Conservation (phyloP, 129 eudicot species). For the Oenanthe sinensis region DNA sequence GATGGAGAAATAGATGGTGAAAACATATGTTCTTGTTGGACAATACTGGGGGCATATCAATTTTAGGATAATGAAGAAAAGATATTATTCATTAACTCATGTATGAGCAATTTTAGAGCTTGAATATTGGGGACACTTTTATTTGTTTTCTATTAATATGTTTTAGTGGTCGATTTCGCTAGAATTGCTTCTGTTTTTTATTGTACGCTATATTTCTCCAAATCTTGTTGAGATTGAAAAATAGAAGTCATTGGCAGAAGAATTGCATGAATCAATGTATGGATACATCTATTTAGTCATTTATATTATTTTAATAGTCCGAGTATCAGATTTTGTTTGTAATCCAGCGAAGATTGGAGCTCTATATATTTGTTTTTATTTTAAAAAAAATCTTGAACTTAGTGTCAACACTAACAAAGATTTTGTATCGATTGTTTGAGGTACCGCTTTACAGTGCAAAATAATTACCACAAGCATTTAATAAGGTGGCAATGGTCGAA, state of each 20-base stretch:
- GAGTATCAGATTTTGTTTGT: no score
- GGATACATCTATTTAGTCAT: no score
- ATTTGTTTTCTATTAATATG: not conserved
- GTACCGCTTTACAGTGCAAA: no score
- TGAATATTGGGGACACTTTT: not conserved
- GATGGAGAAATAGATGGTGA: conserved; percentile 45
- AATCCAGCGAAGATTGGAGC: no score
- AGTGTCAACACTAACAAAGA: no score
- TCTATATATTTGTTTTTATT: no score
- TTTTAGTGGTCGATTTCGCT: not conserved
- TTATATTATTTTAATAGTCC: no score
- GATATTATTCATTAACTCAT: conserved; percentile 10
- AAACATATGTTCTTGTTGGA: not conserved
- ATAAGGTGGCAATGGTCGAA: no score
- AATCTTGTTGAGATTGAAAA: not conserved
- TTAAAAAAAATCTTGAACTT: no score
- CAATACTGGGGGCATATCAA: conserved; percentile 12
- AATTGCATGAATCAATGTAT: not conserved
- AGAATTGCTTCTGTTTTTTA: not conserved
- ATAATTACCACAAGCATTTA: no score
- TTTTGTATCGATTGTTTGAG: no score
- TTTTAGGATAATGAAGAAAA: conserved; percentile 34
- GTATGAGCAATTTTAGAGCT: not conserved
- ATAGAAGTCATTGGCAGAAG: not conserved
- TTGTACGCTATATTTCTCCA: not conserved